Percentiles rank a stretch among this genome's conserved stretches.
phyloP scores from a whole-genome alignment of 192 early-diverging fungal genomes.

The Linnemannia exigua region DNA sequence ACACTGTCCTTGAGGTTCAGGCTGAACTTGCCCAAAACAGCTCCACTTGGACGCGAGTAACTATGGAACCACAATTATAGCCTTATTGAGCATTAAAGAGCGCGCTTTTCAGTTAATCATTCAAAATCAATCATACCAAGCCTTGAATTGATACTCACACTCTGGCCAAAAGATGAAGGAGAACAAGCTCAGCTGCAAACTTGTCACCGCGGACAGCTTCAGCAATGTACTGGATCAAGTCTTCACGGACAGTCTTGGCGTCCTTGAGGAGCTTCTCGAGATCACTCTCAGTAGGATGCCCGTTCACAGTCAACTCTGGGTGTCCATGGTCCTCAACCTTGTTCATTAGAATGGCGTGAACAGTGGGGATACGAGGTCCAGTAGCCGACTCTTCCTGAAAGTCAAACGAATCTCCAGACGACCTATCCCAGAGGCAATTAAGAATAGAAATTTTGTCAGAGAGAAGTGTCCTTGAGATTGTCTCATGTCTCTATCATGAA shows the following conservation, averaged over 20 bases:
- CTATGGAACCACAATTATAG: conserved; percentile 33
- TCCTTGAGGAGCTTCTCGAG: conserved; percentile 2
- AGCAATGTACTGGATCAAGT: conserved; percentile 70
- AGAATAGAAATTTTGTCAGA: background rate
- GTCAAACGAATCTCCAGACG: conserved; percentile 40
- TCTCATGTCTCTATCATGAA: background rate
- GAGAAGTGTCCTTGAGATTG: background rate
- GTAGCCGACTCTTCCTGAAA: conserved; percentile 43
- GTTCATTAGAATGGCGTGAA: conserved; percentile 67
- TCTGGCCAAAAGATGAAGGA: conserved; percentile 77
- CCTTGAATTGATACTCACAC: conserved; percentile 56
- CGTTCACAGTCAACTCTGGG: conserved; percentile 40
- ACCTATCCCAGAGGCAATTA: conserved; percentile 3
- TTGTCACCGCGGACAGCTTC: conserved; percentile 71
- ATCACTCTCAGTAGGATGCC: conserved; percentile 18
- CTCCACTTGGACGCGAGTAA: conserved; percentile 53
- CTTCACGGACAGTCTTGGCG: conserved; percentile 45
- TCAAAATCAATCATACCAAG: too few species aligned
- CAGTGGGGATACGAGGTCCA: conserved; percentile 49
- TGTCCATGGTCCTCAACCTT: conserved; percentile 55
- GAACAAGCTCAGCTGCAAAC: conserved; percentile 76
- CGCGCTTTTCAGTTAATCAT: too few species aligned
- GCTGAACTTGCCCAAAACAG: conserved; percentile 77
- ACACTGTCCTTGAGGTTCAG: conserved; percentile 73
- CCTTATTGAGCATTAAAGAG: too few species aligned